Base-by-base conservation (phyloP, 495 filamentous ascomycete species). In the Thermochaetoides thermophila region DNA sequence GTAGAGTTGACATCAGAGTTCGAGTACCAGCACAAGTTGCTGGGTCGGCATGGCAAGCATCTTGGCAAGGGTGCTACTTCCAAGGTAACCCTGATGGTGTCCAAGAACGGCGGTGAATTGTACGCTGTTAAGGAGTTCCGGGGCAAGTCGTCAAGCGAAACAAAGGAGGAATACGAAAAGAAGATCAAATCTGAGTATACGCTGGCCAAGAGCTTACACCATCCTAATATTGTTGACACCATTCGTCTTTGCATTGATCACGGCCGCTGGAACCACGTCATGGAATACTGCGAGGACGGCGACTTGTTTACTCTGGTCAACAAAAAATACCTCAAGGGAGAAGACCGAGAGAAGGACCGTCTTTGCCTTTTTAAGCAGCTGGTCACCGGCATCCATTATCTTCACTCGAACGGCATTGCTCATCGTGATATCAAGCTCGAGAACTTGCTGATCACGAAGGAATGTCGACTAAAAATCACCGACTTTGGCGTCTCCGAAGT, bases 381-480 rank as follows among this genome's bases (percentile, higher is more conserved):
- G 13, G 53, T 83, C 24, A 72, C 73, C 26, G 78, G 77, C 14
- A 62, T 82, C 29, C 63, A 71, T 34, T 80, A 82, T 43, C 56
- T 84, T 21, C 78, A 84, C 49, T 55, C 56, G 31, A 68, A 77
- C 41, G 79, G 78, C 27, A 76, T 83, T 42, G 79, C 78, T 15
- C 79, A 84, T 44, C 73, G 80, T n/a, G 81, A 87, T 48, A 70
- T 84, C 58, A 87, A 85, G 53, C 64, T 76, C 7, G 81, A 85
- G 51, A 85, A 85, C 46, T 58, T 85, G 15, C 62, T 87, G 32
- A 58, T 87, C 32, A 73, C 66, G 2, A 66, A 61, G 21, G 67
- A 76, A 31, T 76, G 80, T 38, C 71, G 75, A 42, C 56, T 85
- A 29, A 85, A 85, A 51, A 81, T 86, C 37, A 76, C 79, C 24